A percentile compares a stretch with the other conserved stretches of the same genome.
Evolutionary conservation across 257 asterid genomes (phyloP).

Genomic region (Datura wrightii): DNA sequence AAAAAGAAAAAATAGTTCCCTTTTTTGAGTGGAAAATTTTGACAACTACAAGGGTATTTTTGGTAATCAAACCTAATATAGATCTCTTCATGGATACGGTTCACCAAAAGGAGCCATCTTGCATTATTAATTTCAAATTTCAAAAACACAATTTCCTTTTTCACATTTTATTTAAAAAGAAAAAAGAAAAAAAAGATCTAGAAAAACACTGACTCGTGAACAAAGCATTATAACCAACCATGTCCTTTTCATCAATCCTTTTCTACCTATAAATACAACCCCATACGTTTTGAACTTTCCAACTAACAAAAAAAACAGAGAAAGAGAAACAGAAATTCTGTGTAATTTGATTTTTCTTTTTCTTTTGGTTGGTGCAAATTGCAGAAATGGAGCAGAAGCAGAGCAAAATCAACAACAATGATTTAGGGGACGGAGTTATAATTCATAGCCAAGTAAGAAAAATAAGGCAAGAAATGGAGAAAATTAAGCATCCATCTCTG

Average conservation of each 20-base stretch:
- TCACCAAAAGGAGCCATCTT: neutral
- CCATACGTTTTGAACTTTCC: neutral
- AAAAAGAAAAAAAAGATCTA: neutral
- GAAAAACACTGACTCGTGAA: conserved; percentile 31
- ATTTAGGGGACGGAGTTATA: conserved; percentile 43
- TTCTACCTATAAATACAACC: conserved; percentile 42
- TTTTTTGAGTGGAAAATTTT: neutral
- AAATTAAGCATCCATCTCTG: conserved; percentile 48
- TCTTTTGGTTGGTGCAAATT: conserved; percentile 27
- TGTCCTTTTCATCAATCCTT: conserved; percentile 27
- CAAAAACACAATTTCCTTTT: neutral
- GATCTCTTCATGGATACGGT: neutral
- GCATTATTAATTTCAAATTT: neutral
- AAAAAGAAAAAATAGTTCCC: neutral
- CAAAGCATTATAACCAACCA: conserved; percentile 30
- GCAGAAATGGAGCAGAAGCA: conserved; percentile 28
- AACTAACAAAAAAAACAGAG: neutral
- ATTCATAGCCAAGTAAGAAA: conserved; percentile 73
- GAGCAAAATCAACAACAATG: conserved; percentile 15
- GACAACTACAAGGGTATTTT: neutral
- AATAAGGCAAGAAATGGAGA: conserved; percentile 77
- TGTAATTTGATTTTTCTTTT: neutral
- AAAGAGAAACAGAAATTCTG: neutral
- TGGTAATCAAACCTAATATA: neutral
- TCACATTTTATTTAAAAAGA: neutral